Evolutionary conservation across 2,329 filamentous ascomycete genomes (phyloP).

Genomic region (Waltergamsia citrina): DNA sequence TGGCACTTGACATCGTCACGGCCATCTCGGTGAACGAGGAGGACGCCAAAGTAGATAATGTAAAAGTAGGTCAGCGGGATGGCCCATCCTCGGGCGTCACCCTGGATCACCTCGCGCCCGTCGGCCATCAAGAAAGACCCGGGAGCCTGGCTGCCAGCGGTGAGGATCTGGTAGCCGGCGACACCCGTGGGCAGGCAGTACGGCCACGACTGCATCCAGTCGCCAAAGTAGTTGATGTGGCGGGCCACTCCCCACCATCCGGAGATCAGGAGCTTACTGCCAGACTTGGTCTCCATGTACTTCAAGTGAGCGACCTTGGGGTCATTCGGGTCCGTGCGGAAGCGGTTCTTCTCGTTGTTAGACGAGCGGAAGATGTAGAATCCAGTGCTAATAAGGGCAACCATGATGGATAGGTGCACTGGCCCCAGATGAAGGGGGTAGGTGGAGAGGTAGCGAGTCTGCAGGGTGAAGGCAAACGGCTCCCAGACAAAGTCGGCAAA

Average conservation of each 20-base stretch:
- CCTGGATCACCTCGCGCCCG: conserved; percentile 58
- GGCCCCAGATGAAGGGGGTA: conserved; percentile 74
- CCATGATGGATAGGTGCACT: conserved; percentile 52
- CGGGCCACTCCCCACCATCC: conserved; percentile 92
- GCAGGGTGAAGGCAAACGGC: conserved; percentile 78
- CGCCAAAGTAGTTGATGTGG: conserved; percentile 93
- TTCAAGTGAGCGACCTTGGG: conserved; percentile 70
- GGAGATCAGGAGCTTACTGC: conserved; percentile 70
- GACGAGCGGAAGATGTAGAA: conserved; percentile 89
- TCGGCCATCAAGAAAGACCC: conserved; percentile 48
- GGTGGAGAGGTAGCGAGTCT: conserved; percentile 74
- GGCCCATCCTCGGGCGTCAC: conserved; percentile 69
- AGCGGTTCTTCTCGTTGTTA: conserved; percentile 91
- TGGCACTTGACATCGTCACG: conserved; percentile 87
- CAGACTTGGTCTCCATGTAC: conserved; percentile 76
- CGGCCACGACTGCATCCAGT: conserved; percentile 90
- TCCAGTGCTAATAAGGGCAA: conserved; percentile 60
- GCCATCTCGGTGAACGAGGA: conserved; percentile 77
- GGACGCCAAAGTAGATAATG: conserved; percentile 78
- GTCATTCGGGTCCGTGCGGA: conserved; percentile 79
- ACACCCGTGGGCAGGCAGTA: conserved; percentile 81
- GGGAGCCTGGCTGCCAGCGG: conserved; percentile 38
- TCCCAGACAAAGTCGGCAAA: conserved; percentile 93
- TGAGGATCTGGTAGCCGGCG: conserved; percentile 68
- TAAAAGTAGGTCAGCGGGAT: conserved; percentile 93